Evolutionary conservation across 2,329 filamentous ascomycete species (phyloP).

Genomic region (Aspergillus amoenus): DNA sequence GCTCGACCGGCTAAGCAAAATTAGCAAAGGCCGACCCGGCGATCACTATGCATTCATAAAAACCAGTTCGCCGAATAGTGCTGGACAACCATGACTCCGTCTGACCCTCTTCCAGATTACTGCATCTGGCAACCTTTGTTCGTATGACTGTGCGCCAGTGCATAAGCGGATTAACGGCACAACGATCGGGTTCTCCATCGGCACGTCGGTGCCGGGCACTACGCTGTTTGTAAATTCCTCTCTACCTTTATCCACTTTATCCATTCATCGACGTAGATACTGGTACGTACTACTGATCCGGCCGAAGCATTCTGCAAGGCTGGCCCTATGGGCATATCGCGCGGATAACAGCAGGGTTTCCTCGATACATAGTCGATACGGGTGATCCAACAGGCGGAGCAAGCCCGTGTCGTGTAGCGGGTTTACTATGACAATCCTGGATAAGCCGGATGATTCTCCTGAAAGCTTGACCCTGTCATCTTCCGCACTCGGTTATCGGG

Average conservation of each 20-base stretch:
- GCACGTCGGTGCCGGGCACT: constrained; percentile 19
- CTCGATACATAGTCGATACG: not conserved
- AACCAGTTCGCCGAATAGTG: not conserved
- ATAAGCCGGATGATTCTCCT: constrained; percentile 11
- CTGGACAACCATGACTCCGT: not conserved
- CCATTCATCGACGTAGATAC: no score
- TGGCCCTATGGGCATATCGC: not conserved
- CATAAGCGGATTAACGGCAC: constrained; percentile 14
- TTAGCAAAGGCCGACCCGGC: no score
- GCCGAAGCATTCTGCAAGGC: not conserved
- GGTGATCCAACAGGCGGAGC: not conserved
- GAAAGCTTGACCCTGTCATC: constrained; percentile 14
- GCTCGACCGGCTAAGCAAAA: no score
- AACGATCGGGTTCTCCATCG: constrained; percentile 10
- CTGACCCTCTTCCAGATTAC: not conserved
- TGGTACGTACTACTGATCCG: not conserved
- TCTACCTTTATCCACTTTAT: not conserved
- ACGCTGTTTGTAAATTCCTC: not conserved
- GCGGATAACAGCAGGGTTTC: not conserved
- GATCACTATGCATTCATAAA: not conserved
- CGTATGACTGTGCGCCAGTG: constrained; percentile 2
- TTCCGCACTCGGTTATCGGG: not conserved
- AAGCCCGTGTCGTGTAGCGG: not conserved
- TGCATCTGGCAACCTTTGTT: constrained; percentile 2
- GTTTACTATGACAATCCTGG: constrained; percentile 3